Percentiles rank a stretch among this genome's conserved stretches.
Evolutionary conservation across 257 asterid genomes (phyloP).

Genomic region (Primulina huaijiensis): DNA sequence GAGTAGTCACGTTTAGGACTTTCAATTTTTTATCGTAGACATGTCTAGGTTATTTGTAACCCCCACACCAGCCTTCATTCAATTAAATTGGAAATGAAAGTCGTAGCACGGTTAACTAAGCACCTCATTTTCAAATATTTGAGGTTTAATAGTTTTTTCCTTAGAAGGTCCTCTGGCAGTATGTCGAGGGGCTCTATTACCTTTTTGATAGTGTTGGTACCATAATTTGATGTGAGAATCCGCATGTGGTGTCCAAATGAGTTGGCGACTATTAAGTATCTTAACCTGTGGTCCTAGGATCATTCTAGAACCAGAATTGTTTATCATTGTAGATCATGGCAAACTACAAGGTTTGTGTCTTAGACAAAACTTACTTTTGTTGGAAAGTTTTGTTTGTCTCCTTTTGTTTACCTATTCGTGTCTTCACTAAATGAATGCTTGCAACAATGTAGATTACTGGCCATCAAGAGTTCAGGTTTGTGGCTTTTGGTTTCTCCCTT

Average conservation of each 20-base stretch:
- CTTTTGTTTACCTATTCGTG: neutral
- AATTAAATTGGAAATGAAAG: neutral
- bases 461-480: constrained; percentile 78
- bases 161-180: neutral
- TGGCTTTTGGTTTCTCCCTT: constrained; percentile 93
- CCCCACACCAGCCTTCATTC: neutral
- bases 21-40: neutral
- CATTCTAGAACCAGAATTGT: neutral
- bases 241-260: neutral
- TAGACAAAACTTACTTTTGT: neutral
- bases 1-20: neutral
- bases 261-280: neutral
- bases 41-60: no score
- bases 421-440: constrained; percentile 16
- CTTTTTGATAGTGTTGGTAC: neutral
- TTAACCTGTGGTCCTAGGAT: neutral
- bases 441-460: constrained; percentile 69
- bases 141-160: neutral
- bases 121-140: neutral
- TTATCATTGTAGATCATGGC: constrained; percentile 12
- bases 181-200: neutral
- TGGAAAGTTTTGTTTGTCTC: neutral
- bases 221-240: neutral
- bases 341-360: neutral
- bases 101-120: neutral